phyloP scores from a whole-genome alignment of 371 early-diverging fungal species.

The Mortierella sp. region DNA sequence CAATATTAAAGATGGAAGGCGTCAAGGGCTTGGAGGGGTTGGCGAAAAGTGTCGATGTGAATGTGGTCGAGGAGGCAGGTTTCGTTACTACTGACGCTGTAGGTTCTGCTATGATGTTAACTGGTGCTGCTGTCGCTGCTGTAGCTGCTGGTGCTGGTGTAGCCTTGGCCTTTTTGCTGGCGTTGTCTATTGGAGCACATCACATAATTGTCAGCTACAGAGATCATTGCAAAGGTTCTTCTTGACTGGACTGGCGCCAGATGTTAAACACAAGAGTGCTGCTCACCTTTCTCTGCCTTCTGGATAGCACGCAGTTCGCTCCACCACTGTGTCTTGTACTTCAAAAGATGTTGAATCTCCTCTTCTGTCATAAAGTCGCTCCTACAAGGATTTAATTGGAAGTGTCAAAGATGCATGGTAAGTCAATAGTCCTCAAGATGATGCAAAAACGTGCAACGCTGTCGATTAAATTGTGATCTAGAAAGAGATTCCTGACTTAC shows the following conservation, averaged over 20 bases:
- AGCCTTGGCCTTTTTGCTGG: conserved; percentile 14
- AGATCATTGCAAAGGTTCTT: background rate
- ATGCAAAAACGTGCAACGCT: background rate
- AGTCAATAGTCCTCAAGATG: background rate
- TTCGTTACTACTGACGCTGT: background rate
- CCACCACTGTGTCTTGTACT: conserved; percentile 80
- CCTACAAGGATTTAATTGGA: conserved; percentile 42
- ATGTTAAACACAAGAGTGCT: background rate
- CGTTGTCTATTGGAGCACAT: background rate
- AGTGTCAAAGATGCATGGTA: background rate
- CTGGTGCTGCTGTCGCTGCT: background rate
- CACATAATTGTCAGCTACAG: background rate
- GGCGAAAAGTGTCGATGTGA: conserved; percentile 27
- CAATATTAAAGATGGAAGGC: conserved; percentile 33
- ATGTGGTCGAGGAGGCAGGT: conserved; percentile 20
- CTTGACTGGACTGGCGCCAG: background rate
- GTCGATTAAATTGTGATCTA: background rate
- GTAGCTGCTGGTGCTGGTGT: background rate
- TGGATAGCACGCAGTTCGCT: conserved; percentile 69
- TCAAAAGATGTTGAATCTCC: conserved; percentile 80
- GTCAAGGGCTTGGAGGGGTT: conserved; percentile 16
- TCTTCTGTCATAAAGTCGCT: conserved; percentile 79
- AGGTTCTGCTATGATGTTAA: background rate
- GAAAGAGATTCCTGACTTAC: conserved; percentile 50
- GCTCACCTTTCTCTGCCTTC: conserved; percentile 57